A percentile compares a stretch with the other conserved stretches of the same genome.
Conservation (phyloP, 352 stramenopile species). For the Phytophthora ohioensis region DNA sequence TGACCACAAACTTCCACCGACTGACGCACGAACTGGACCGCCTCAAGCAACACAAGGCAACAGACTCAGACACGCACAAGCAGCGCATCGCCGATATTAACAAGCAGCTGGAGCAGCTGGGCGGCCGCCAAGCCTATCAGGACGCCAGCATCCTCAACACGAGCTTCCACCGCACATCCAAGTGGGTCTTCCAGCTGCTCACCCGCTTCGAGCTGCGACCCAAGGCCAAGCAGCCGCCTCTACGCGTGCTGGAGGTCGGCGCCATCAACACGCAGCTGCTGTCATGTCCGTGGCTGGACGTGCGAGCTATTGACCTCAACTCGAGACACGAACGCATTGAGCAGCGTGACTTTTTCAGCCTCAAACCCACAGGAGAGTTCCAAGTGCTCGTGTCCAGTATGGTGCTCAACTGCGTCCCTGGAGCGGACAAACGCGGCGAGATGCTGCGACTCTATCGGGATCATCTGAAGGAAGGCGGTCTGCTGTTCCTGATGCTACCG, state of each 20-base stretch:
- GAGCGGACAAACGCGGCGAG: slow-evolving; percentile 75
- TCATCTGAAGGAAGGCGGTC: slow-evolving; percentile 59
- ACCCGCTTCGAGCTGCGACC: slow-evolving; percentile 77
- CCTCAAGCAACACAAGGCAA: slow-evolving; percentile 52
- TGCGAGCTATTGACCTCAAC: slow-evolving; percentile 96
- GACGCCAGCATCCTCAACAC: slow-evolving; percentile 95
- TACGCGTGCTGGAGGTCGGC: slow-evolving; percentile 87
- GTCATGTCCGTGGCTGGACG: slow-evolving; percentile 92
- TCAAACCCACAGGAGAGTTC: slow-evolving; percentile 75
- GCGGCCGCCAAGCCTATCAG: slow-evolving; percentile 94
- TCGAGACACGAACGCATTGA: slow-evolving; percentile 92
- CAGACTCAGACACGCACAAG: slow-evolving; percentile 35
- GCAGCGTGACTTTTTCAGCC: slow-evolving; percentile 93
- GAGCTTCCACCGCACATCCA: slow-evolving; percentile 94
- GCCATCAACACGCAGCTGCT: slow-evolving; percentile 97
- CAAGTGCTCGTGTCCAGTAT: slow-evolving; percentile 96
- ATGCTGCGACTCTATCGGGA: slow-evolving; percentile 77
- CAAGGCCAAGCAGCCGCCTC: slow-evolving; percentile 68
- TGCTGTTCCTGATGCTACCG: slow-evolving; percentile 83
- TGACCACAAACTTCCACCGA: slow-evolving; percentile 84
- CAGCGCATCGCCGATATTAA: slow-evolving; percentile 65
- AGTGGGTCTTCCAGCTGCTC: slow-evolving; percentile 95
- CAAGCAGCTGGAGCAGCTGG: slow-evolving; percentile 84
- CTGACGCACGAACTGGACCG: slow-evolving; percentile 77
- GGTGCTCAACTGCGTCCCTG: slow-evolving; percentile 97